A percentile compares a stretch with the other conserved stretches of the same genome.
Conservation (phyloP, 371 early-diverging fungal genomes). For the Syncephalastrum contaminatum region DNA sequence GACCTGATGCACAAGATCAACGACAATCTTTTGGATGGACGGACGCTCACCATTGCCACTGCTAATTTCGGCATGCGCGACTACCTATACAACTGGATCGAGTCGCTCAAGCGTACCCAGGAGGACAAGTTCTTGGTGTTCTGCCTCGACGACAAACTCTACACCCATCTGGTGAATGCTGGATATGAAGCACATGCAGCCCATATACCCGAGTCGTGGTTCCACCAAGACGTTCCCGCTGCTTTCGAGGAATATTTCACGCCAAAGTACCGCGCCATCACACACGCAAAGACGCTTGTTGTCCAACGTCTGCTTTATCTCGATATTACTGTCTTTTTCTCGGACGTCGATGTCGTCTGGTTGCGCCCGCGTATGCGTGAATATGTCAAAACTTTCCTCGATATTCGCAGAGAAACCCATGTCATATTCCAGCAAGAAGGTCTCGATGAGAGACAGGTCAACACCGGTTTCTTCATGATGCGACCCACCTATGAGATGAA, state of each 20-base stretch:
- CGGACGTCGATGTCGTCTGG: conserved; percentile 37
- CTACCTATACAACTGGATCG: conserved; percentile 52
- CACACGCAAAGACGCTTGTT: conserved; percentile 34
- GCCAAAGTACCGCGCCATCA: conserved; percentile 39
- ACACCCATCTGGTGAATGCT: conserved; percentile 25
- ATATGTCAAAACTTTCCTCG: conserved; percentile 16
- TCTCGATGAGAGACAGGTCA: conserved; percentile 23
- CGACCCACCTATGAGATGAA: conserved; percentile 23
- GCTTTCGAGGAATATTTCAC: conserved; percentile 43
- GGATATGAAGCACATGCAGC: conserved; percentile 34
- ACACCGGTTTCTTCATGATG: conserved; percentile 34
- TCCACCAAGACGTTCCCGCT: conserved; percentile 36
- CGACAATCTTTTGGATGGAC: conserved; percentile 24
- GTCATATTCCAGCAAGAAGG: conserved; percentile 32
- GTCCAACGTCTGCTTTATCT: conserved; percentile 32
- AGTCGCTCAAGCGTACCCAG: conserved; percentile 33
- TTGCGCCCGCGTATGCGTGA: conserved; percentile 22
- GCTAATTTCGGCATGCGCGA: conserved; percentile 51
- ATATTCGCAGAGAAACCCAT: conserved; percentile 25
- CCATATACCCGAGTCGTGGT: conserved; percentile 37
- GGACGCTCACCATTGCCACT: conserved; percentile 39
- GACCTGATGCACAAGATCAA: conserved; percentile 33
- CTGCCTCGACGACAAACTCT: conserved; percentile 42
- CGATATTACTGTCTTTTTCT: conserved; percentile 30
- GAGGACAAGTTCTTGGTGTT: conserved; percentile 42